Percentiles rank a stretch among this genome's conserved stretches.
phyloP scores from a whole-genome alignment of 2,329 filamentous ascomycete species.

The Cladosporium sp. region DNA sequence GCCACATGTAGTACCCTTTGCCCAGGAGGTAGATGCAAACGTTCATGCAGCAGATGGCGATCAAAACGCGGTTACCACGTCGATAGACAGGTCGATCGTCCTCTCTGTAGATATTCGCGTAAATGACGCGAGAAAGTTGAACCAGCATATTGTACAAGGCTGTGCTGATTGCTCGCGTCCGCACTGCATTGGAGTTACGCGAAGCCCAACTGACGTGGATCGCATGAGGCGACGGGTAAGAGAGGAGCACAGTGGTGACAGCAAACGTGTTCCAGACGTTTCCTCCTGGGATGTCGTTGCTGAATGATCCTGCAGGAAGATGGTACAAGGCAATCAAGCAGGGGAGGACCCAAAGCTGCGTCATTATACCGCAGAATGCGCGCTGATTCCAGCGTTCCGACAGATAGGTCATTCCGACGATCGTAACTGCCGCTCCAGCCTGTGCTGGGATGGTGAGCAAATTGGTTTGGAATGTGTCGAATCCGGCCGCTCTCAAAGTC shows the following conservation, averaged over 20 bases:
- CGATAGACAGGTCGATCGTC: constrained; percentile 29
- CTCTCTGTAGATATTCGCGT: constrained; percentile 39
- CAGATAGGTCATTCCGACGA: constrained; percentile 48
- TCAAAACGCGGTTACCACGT: constrained; percentile 36
- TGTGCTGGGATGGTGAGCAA: constrained; percentile 38
- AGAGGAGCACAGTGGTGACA: constrained; percentile 36
- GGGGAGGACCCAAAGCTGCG: constrained; percentile 40
- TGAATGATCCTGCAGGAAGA: constrained; percentile 25
- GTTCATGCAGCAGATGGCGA: constrained; percentile 29
- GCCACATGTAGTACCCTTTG: constrained; percentile 32
- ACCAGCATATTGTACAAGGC: constrained; percentile 58
- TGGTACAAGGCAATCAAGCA: constrained; percentile 35
- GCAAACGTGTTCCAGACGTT: constrained; percentile 37
- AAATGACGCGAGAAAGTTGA: constrained; percentile 44
- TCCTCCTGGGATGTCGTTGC: constrained; percentile 37
- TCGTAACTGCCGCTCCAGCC: constrained; percentile 34
- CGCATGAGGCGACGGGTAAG: constrained; percentile 47
- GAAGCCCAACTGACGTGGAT: constrained; percentile 59
- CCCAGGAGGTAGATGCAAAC: constrained; percentile 27
- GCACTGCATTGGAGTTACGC: constrained; percentile 59
- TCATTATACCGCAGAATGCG: constrained; percentile 43
- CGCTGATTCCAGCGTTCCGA: constrained; percentile 48
- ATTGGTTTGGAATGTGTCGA: constrained; percentile 40
- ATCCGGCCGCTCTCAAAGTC: constrained; percentile 32
- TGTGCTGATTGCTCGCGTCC: constrained; percentile 58